Conservation (phyloP, 2,329 filamentous ascomycete species). For the Penicillium hesseltinei region DNA sequence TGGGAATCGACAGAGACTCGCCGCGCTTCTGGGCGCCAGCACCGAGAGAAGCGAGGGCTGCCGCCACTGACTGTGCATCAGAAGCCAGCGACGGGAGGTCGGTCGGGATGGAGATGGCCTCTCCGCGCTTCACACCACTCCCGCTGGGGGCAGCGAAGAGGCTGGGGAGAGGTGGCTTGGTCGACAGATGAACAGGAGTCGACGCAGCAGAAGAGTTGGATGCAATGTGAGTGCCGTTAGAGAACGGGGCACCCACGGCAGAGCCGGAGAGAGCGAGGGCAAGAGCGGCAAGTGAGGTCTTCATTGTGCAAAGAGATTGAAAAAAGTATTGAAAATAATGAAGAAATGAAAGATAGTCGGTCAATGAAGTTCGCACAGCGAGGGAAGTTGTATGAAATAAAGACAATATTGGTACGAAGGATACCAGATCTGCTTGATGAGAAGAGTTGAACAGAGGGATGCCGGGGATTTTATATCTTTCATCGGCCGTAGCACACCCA, state of each 20-base stretch:
- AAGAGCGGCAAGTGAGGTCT: constrained; percentile 14
- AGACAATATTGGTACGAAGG: background rate
- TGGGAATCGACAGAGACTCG: constrained; percentile 4
- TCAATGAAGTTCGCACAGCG: background rate
- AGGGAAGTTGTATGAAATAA: background rate
- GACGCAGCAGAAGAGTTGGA: constrained; percentile 3
- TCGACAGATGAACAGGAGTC: constrained; percentile 7
- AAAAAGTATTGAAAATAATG: background rate
- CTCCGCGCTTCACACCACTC: constrained; percentile 4
- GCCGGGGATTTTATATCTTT: constrained; percentile 15
- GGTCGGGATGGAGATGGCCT: constrained; percentile 7
- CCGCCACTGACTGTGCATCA: background rate
- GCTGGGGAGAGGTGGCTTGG: constrained; percentile 1
- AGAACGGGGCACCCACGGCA: constrained; percentile 17
- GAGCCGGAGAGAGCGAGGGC: constrained; percentile 17
- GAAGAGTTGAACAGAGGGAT: background rate
- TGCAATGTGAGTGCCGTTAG: constrained; percentile 9
- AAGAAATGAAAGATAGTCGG: background rate
- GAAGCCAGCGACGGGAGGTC: constrained; percentile 10
- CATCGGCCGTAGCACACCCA: background rate
- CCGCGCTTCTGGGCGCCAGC: constrained; percentile 8
- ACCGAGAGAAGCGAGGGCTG: background rate
- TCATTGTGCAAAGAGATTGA: constrained; percentile 14
- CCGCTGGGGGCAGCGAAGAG: background rate
- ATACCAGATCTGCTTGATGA: constrained; percentile 11